Conservation (phyloP, 805 yeast genomes). For the Metschnikowia peoriensis region DNA sequence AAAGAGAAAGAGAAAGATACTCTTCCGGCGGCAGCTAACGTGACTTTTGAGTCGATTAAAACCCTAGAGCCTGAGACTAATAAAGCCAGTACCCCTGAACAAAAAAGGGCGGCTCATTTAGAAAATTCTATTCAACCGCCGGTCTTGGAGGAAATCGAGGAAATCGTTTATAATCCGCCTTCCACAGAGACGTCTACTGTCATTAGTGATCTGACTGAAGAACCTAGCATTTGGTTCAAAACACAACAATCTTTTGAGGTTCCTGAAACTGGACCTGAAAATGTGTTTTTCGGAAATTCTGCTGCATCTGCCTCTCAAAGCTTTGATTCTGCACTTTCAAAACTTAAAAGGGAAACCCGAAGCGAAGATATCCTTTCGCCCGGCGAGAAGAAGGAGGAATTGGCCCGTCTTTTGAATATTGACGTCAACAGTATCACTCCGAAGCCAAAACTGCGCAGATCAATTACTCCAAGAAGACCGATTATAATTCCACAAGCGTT, state of each 20-base stretch:
- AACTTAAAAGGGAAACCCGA: constrained; percentile 12
- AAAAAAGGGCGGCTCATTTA: not conserved
- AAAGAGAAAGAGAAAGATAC: no score
- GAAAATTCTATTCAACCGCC: constrained; percentile 2
- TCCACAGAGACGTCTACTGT: constrained; percentile 4
- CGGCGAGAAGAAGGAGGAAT: constrained; percentile 10
- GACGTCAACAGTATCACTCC: constrained; percentile 16
- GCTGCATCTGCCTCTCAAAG: constrained; percentile 8
- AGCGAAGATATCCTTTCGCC: not conserved
- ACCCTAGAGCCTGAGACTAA: not conserved
- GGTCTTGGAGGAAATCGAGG: not conserved
- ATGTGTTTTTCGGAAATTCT: not conserved
- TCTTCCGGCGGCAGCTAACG: not conserved
- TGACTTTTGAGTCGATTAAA: not conserved
- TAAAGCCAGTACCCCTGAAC: not conserved
- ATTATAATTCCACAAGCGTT: constrained; percentile 10
- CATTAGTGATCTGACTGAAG: constrained; percentile 7
- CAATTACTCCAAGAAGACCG: constrained; percentile 18
- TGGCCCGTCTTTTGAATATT: constrained; percentile 17
- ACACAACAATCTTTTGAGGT: constrained; percentile 6
- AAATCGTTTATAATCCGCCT: not conserved
- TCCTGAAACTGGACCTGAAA: not conserved
- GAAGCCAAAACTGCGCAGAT: constrained; percentile 10
- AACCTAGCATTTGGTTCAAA: constrained; percentile 9
- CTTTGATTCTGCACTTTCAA: constrained; percentile 18